phyloP scores from a whole-genome alignment of 1,284 basidiomycete species.

The Cerrena zonata region DNA sequence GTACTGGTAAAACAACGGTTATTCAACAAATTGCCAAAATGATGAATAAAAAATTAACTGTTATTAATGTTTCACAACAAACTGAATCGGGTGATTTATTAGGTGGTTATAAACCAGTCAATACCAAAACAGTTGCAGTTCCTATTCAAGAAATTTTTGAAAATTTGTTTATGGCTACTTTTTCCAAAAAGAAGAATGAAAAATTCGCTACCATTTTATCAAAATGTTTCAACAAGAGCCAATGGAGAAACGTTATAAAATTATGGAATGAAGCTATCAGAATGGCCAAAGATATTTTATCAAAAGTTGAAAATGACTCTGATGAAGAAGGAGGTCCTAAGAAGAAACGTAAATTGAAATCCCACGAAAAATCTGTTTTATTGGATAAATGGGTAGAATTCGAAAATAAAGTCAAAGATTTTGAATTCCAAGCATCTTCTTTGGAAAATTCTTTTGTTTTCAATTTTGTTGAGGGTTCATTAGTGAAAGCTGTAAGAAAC shows the following conservation, averaged over 20 bases:
- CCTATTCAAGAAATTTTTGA: conserved; percentile 75
- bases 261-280: conserved; percentile 80
- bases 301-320: conserved; percentile 37
- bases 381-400: conserved; percentile 71
- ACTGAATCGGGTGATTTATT: conserved; percentile 93
- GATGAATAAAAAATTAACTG: conserved; percentile 75
- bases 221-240: conserved; percentile 76
- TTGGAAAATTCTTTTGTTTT: conserved; percentile 87
- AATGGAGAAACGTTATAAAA: conserved; percentile 80
- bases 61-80: conserved; percentile 93
- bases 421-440: conserved; percentile 85
- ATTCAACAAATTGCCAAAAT: conserved; percentile 83
- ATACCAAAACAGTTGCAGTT: conserved; percentile 74
- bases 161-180: conserved; percentile 82
- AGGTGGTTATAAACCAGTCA: conserved; percentile 93
- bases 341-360: conserved; percentile 71
- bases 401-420: conserved; percentile 67
- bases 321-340: conserved; percentile 37
- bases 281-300: conserved; percentile 62
- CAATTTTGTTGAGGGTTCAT: conserved; percentile 91
- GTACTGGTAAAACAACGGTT: conserved; percentile 95
- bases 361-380: conserved; percentile 37
- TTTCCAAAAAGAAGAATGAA: conserved; percentile 86
- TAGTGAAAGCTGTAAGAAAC: conserved; percentile 84
- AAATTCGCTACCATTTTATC: conserved; percentile 81